Evolutionary conservation across 179 eudicot species (phyloP), one percentile per base, ranked within the genome.

Genomic region (Beta macrorhiza): DNA sequence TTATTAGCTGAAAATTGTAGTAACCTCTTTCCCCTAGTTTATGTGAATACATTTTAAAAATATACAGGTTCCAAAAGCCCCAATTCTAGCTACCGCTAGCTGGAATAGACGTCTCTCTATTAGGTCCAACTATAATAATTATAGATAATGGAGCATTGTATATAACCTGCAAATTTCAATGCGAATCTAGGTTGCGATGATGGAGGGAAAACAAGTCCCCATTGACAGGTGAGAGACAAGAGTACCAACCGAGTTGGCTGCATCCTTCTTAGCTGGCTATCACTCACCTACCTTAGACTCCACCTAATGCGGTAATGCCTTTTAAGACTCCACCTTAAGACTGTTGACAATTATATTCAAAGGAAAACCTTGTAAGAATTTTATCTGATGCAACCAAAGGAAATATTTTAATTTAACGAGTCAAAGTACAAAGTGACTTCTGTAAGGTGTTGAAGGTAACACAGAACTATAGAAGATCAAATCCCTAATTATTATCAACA

Each of bases 241-340:
- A 67, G 14, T 67, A 78, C 71, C 81, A 67, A 78, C 75, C 67
- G 37, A 37, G 19, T 37, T 55, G 69, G 52, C 65, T 67, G 74
- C 74, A 61, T 47, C 56, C 75, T 78, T 55, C 74, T 37, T 8
- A 68, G 32, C 25, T 25, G 25, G 75, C 75, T 67, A 56, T 56
- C 81, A 78, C 42, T 20, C 19, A 68, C 75, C 75, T 22, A 37
- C 19, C 62, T 69, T 53, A 37, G 42, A 44, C 67, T 64, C 75
- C 72, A 78, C 81, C 65, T 37, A 37, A 37, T 37, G 42, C 42
- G 25, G 25, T 25, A 25, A 25, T 25, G 25, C 42, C 1, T 37
- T 1, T 37, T 37, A 37, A 42, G 58, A 71, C 56, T 14, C 25
- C 49, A 5, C 53, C 53, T 11, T 20, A 45, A 9, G 20, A 9